Evolutionary conservation across 2,329 filamentous ascomycete species (phyloP), one percentile per base, ranked within the genome.

Genomic region (Pyrenochaeta sp.): DNA sequence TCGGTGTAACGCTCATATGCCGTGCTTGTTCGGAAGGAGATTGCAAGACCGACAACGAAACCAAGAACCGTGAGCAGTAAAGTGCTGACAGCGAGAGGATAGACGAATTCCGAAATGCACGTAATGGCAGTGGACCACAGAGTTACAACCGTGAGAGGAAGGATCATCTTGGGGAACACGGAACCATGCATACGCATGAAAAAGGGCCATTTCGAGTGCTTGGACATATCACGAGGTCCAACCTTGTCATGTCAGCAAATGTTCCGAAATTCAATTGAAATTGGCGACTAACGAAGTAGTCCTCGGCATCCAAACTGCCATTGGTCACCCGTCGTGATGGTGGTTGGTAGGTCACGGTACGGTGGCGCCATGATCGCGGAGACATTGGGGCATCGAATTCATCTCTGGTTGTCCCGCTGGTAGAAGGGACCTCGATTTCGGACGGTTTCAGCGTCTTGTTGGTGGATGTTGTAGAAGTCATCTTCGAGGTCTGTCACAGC

Each of bases 1-100:
- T 86, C 68, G 79, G 76, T 70, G 40, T 72, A 72, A 58, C 87
- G 82, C 71, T 92, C 88, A 58, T 92, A 92, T 7, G 88, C 88
- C 6, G 87, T 89, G 2, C 86, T 85, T 51, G 81, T 88, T 45
- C 88, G 84, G 74, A 92, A 90, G 1, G 87, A 90, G 22, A 92
- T 78, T n/a, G 85, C 81, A 46, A 92, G 74, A 81, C 85, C 85
- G 67, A 92, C 87, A 47, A 92, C 86, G 74, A 92, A 91, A 86
- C 88, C 88, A 30, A 88, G 81, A 38, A 92, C 84, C 1, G 88
- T 91, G 39, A 92, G 77, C 14, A 91, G 76, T 21, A 90, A 79
- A n/a, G 78, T 83, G 63, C 81, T 79, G 51, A 91, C 83, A 31
- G 78, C 80, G 13, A 86, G 64, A 14, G 61, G 38, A 49, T 78